Percentiles rank a stretch among this genome's conserved stretches.
Conservation (phyloP, 2,329 filamentous ascomycete genomes). For the Alternaria sp. region DNA sequence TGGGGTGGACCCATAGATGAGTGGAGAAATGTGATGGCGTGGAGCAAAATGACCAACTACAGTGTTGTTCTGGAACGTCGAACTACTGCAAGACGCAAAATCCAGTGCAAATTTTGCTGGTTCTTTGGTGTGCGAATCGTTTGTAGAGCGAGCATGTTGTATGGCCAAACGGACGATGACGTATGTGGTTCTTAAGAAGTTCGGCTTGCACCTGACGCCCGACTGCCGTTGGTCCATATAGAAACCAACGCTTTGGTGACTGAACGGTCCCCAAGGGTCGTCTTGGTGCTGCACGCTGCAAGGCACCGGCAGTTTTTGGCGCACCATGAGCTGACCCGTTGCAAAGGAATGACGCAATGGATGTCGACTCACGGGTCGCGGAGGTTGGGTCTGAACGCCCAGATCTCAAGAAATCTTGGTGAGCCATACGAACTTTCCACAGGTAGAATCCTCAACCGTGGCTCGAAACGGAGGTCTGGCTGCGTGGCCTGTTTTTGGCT, state of each 20-base stretch:
- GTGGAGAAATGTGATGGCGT: constrained; percentile 9
- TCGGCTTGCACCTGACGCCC: too few relatives aligned
- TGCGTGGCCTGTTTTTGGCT: not conserved
- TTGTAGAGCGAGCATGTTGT: too few relatives aligned
- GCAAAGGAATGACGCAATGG: too few relatives aligned
- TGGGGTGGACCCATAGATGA: not conserved
- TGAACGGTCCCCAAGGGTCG: too few relatives aligned
- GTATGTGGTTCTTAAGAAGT: too few relatives aligned
- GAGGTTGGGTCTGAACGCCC: not conserved
- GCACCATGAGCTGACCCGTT: too few relatives aligned
- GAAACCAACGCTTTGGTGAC: too few relatives aligned
- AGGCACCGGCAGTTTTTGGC: too few relatives aligned
- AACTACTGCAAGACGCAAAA: constrained; percentile 17
- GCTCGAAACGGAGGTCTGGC: not conserved
- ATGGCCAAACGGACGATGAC: too few relatives aligned
- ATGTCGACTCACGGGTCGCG: not conserved
- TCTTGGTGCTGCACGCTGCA: too few relatives aligned
- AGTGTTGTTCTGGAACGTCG: constrained; percentile 15
- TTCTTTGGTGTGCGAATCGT: not conserved
- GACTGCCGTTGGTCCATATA: too few relatives aligned
- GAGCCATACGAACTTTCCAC: not conserved
- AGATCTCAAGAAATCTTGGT: not conserved
- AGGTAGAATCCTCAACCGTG: not conserved
- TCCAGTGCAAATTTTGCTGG: constrained; percentile 2
- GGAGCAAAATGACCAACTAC: constrained; percentile 5